Base-by-base conservation (phyloP, 2,329 filamentous ascomycete genomes). In the Calycina marina region DNA sequence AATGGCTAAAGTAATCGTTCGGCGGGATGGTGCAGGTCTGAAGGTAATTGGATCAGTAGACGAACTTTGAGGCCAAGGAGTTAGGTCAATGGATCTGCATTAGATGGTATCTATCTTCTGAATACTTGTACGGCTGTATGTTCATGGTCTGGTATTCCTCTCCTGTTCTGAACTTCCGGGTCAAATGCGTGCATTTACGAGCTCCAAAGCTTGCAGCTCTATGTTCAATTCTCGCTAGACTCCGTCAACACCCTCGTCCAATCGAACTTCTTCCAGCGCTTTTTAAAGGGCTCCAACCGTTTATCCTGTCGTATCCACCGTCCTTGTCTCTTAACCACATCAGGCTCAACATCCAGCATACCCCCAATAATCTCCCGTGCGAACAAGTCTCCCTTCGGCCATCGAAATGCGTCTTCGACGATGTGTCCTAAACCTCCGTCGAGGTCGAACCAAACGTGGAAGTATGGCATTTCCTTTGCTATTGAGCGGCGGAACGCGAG, bases 401-500 rank as follows among this genome's bases (percentile, higher is more conserved):
- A 98, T 31, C 75, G 65, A 30, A 73, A 68, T 16, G 74, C 63
- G 46, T 98, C 82, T 57, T 98, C 90, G 0, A 98, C 81, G 6
- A 98, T 65, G 54, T 98, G 90, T 0, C 84, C 90, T 42, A 98
- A 58, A 0, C 90, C 90, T 2, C 90, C 90, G 51, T 98, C 86
- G 1, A 98, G 61, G 32, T 74, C 72, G 52, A 96, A 96, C 86
- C 88, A 98, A 13, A 77, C 88, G 54, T 98, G 90, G 49, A 98
- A 98, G 55, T 98, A 98, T 0, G 92, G 88, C 81, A 92, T 88
- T 61, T 98, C 88, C 59, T 92, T 93, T 9, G 82, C 83, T 39
- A 98, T 63, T 13, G 70, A 78, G 35, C 75, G 68, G 1, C 88
- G 69, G 54, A 98, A 98, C 2, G 90, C 86, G 32, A 69, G 56